Evolutionary conservation across 2,329 filamentous ascomycete species (phyloP), one percentile per base, ranked within the genome.

Genomic region (Camillea tinctor): DNA sequence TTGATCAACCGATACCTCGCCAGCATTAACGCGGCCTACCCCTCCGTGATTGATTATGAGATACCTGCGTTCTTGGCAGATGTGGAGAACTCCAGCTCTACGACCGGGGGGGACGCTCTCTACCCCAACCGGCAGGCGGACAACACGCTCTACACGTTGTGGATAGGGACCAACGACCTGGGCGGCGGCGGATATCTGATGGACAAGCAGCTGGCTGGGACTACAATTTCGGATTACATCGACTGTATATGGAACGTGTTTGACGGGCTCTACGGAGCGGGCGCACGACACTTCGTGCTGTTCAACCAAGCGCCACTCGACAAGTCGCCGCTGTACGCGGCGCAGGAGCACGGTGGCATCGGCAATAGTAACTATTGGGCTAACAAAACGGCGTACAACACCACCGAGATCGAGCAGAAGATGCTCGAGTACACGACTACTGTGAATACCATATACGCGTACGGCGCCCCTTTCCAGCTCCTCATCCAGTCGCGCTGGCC

Each of bases 81-180:
- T 57, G 65, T 77, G 3, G 70, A 72, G 3, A 79, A 73, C 56
- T 71, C 63, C 8, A 59, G 65, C 53, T 50, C 55, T 17, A 26
- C 54, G 1, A 65, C 64, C 19, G 57, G 59, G 7, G 66, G 63
- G 11, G 64, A 75, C 59, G 71, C 75, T 1, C 71, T 84, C 4
- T 83, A 80, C 64, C 72, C 74, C 0, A 68, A 79, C 64, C 74
- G 80, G 52, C 80, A 78, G 1, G 67, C 81, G 1, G 75, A 83
- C 26, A 86, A 87, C 63, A 91, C 89, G 0, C 86, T 91, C 2
- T 93, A 92, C 69, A 81, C 86, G 1, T 82, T 93, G 55, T 93
- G 89, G 89, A 92, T 93, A 67, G 91, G 91, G 2, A 93, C 90
- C 22, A 94, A 94, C 70, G 91, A 95, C 69, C 77, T 94, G 9